phyloP scores from a whole-genome alignment of 306 rosid genomes.

The Prunus padus region DNA sequence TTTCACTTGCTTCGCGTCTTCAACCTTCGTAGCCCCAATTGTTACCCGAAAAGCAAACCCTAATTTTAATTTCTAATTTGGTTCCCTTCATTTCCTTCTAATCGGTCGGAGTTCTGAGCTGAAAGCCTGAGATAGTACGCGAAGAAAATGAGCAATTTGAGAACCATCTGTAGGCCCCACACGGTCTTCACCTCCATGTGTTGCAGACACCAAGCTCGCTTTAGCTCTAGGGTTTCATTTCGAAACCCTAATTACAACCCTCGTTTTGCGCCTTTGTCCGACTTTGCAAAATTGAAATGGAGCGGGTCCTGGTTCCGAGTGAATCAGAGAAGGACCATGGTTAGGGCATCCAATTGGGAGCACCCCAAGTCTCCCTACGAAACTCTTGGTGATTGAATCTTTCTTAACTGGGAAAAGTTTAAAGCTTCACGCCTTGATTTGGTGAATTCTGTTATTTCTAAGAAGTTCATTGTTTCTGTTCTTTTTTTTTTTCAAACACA shows the following conservation, averaged over 20 bases:
- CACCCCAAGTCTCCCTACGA: constrained; percentile 82
- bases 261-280: constrained; percentile 31
- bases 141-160: constrained; percentile 56
- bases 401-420: neutral
- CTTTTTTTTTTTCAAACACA: constrained; percentile 32
- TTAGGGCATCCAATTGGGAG: constrained; percentile 66
- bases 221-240: constrained; percentile 43
- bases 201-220: constrained; percentile 57
- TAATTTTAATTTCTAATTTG: neutral
- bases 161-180: constrained; percentile 57
- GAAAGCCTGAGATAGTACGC: neutral
- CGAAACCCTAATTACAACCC: constrained; percentile 51
- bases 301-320: constrained; percentile 47
- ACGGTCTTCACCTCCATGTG: constrained; percentile 53
- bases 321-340: constrained; percentile 64
- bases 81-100: constrained; percentile 6
- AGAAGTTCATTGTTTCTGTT: neutral
- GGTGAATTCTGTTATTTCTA: neutral
- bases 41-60: neutral
- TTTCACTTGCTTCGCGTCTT: constrained; percentile 36
- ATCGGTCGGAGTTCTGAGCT: neutral
- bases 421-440: neutral
- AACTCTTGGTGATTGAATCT: constrained; percentile 66
- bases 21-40: constrained; percentile 13
- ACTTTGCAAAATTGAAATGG: constrained; percentile 33